These are phyloP conservation scores for Trichoderma aggressivum DNA, from an alignment of 2,329 filamentous ascomycete species.

Conservation along the genomic window DNA sequence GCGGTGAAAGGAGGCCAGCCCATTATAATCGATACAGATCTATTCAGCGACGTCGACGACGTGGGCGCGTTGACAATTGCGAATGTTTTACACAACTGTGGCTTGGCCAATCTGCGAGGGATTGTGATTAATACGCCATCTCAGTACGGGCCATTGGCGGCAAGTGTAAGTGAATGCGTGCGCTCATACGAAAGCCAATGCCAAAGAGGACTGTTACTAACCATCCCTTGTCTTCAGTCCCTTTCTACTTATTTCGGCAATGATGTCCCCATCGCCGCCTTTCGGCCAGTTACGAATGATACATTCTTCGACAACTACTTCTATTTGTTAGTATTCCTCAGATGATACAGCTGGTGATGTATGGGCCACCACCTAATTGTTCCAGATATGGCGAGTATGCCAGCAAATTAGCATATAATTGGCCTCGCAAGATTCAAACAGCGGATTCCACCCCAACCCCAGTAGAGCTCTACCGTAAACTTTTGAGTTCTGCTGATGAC, in stretches of 20 bases:
- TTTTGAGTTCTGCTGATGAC: neutral
- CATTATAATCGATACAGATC: constrained; percentile 1
- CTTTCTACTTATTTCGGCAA: constrained; percentile 7
- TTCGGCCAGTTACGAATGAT: constrained; percentile 1
- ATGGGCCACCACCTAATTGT: neutral
- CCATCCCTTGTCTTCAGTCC: neutral
- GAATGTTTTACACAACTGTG: neutral
- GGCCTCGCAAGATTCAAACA: neutral
- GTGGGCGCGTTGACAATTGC: constrained; percentile 2
- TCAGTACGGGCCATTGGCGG: neutral
- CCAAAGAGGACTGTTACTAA: neutral
- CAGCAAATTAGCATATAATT: neutral
- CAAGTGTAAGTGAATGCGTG: neutral
- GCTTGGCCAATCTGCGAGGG: neutral
- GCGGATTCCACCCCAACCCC: neutral
- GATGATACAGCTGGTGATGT: neutral
- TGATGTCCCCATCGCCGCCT: constrained; percentile 1
- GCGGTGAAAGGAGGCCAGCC: neutral
- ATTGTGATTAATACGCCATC: neutral
- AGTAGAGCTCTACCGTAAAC: neutral
- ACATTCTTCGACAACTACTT: constrained; percentile 8
- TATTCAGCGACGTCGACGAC: constrained; percentile 9
- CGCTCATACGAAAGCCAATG: too few relatives aligned
- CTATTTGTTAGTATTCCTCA: neutral
- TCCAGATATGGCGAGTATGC: neutral